Base-by-base conservation (phyloP, 176 grass and related monocot species). In the Puya raimondii region DNA sequence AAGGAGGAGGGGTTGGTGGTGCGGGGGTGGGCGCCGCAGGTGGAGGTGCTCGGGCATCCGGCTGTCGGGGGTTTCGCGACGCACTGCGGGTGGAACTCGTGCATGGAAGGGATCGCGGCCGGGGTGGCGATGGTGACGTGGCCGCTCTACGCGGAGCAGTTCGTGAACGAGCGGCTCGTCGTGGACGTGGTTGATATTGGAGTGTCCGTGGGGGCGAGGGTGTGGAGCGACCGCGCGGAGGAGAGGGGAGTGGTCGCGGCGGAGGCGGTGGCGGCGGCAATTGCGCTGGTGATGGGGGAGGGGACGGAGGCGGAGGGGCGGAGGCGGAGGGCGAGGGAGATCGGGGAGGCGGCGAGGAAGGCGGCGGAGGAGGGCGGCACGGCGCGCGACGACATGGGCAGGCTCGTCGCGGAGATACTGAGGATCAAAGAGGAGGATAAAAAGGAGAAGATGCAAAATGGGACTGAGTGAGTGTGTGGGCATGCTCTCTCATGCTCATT, bases 91-190 rank as follows among this genome's bases (percentile, higher is more conserved):
- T 72, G 49, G 73, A 75, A 75, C 61, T 75, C 73, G 8, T 47
- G 33, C 23, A 58, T 78, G 17, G 86, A 81, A 59, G 75, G 69
- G 0, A 25, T 63, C 1, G 1, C 51, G 48, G 70, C 81, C 9
- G 81, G 81, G 12, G 48, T 74, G 58, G 72, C 81, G 0, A 69
- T 84, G 78, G 76, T 84, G 49, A 89, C 86, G 2, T 89, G 82
- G 88, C 84, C 84, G 0, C 65, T 87, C 48, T 65, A 56, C 56
- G 48, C 67, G 7, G 85, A 80, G 3, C 76, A 83, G 17, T 87
- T 82, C 71, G 71, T 87, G 67, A 68, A n/a, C 0, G 72, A 83
- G 54, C 68, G 71, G 72, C 20, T 80, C 0, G 4, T 79, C 12
- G 80, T 69, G 0, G 25, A 82, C 0, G 79, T 87, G 9, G 22